Percentiles rank a stretch among this genome's conserved stretches.
Conservation (phyloP, 176 grass and related monocot genomes). For the Raddia guianensis region DNA sequence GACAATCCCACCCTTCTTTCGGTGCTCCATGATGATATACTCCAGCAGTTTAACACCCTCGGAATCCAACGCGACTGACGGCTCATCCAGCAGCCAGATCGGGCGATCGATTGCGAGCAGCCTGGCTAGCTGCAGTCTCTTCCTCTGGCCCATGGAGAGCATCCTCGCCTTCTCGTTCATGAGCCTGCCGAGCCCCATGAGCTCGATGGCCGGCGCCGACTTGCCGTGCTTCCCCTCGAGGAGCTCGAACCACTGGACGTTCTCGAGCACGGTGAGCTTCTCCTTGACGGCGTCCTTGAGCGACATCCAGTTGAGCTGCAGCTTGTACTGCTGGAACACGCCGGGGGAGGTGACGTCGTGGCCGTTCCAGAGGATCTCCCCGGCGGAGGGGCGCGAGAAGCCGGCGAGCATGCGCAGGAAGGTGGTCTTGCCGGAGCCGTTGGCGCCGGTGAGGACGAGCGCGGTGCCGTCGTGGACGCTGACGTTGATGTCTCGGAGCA, state of each 20-base stretch:
- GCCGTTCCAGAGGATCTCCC: conserved; percentile 86
- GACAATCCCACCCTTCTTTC: conserved; percentile 89
- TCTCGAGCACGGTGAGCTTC: conserved; percentile 86
- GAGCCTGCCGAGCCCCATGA: conserved; percentile 91
- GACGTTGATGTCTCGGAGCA: conserved; percentile 84
- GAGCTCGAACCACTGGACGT: conserved; percentile 98
- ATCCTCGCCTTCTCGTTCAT: conserved; percentile 92
- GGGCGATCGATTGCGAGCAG: conserved; percentile 83
- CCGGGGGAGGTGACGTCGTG: conserved; percentile 75
- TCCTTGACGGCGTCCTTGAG: conserved; percentile 84
- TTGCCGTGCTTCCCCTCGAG: conserved; percentile 79
- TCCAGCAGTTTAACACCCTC: conserved; percentile 79
- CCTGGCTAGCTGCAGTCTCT: conserved; percentile 76
- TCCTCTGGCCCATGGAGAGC: conserved; percentile 97
- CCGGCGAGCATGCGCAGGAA: conserved; percentile 90
- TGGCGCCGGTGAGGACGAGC: conserved; percentile 83
- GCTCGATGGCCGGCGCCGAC: conserved; percentile 62
- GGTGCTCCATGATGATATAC: conserved; percentile 83
- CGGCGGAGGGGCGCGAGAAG: conserved; percentile 83
- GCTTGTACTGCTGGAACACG: conserved; percentile 95
- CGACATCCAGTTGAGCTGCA: conserved; percentile 94
- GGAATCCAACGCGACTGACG: conserved; percentile 77
- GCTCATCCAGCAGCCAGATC: conserved; percentile 96
- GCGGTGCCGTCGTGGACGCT: conserved; percentile 85
- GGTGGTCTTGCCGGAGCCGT: conserved; percentile 90